Base-by-base conservation (phyloP, 2,329 filamentous ascomycete species). In the Intubia oerlemansii region DNA sequence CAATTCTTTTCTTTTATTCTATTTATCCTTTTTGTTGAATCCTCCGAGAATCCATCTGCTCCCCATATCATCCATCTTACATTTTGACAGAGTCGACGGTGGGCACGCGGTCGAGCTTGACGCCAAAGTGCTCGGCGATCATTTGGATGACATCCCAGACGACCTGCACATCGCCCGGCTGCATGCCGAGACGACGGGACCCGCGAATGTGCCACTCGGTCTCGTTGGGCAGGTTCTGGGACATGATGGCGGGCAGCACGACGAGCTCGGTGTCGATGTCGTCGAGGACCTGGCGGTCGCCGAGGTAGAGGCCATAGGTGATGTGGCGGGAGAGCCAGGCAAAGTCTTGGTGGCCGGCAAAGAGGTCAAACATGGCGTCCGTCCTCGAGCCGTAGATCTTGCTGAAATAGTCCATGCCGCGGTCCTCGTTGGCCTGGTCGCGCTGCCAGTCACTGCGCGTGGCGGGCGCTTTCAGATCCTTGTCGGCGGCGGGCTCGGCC, bases 381-480 rank as follows among this genome's bases (percentile, higher is more conserved):
- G 46, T 49, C 36, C 70, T 61, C 23, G 56, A 52, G 28, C 56
- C 48, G 42, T 70, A 71, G 8, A 74, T 50, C 27, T 60, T 58
- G 25, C 53, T 47, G 34, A 68, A 52, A 66, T 66, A 74, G 5
- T 47, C 55, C 11, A 51, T 47, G 5, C 59, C 68, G 4, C 64
- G 54, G 24, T 56, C 46, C 10, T 51, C 48, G 37, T 68, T 72
- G 3, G 54, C 57, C 4, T 55, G 50, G 31, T 69, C 65, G 17
- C 59, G 60, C 38, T 63, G 53, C 67, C 67, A 74, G 8, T 54
- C 49, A 36, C 66, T 54, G 37, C 67, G 57, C 4, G 60, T 64
- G 32, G 47, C 50, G 4, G 48, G 54, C 31, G 53, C 62, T n/a
- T n/a, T n/a, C n/a, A n/a, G n/a, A 38, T 74, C 68, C 29, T 55